Conservation (phyloP, 2,329 filamentous ascomycete genomes). For the Colletotrichum tamarilloi region DNA sequence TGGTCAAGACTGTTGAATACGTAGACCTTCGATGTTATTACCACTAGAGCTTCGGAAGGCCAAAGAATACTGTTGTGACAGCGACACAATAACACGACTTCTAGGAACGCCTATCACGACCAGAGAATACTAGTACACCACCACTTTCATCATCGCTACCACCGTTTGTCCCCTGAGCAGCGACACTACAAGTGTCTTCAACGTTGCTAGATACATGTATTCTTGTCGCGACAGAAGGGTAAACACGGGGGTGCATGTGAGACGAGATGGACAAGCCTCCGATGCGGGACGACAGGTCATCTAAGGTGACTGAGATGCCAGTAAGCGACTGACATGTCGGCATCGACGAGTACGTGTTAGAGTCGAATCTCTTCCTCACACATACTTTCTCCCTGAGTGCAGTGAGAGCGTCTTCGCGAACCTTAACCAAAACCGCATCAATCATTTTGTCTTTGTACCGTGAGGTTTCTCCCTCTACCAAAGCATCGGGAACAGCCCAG, state of each 20-base stretch:
- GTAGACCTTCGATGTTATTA: too few relatives aligned
- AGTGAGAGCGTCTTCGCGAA: conserved; percentile 13
- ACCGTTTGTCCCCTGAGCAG: not conserved
- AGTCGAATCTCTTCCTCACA: conserved; percentile 20
- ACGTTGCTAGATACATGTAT: not conserved
- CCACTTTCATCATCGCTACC: not conserved
- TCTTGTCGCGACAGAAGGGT: not conserved
- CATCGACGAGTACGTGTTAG: not conserved
- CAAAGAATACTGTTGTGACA: too few relatives aligned
- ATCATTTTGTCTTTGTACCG: not conserved
- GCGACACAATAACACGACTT: not conserved
- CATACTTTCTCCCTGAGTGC: conserved; percentile 20
- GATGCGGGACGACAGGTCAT: not conserved
- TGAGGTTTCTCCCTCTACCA: not conserved
- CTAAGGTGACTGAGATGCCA: not conserved
- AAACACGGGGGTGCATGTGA: too few relatives aligned
- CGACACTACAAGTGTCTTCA: not conserved
- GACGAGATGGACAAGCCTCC: not conserved
- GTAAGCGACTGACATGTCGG: not conserved
- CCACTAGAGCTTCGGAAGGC: too few relatives aligned
- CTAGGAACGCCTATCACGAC: not conserved
- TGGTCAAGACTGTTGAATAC: too few relatives aligned
- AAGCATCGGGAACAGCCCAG: conserved; percentile 33
- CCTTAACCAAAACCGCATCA: conserved; percentile 1
- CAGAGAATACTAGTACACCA: not conserved